phyloP scores from a whole-genome alignment of 257 asterid genomes.

The Nicotiana knightiana region DNA sequence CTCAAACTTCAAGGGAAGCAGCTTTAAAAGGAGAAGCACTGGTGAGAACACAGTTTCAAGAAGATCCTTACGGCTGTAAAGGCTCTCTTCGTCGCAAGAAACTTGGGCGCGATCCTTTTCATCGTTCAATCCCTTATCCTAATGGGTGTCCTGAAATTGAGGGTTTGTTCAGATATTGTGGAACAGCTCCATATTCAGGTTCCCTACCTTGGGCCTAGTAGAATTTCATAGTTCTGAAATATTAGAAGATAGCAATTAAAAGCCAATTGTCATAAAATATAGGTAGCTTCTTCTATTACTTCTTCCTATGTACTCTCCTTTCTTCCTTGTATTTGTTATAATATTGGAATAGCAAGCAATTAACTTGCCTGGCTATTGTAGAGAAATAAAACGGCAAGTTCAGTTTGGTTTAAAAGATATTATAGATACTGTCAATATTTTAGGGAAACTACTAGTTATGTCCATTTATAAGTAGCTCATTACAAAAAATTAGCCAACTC shows the following conservation, averaged over 20 bases:
- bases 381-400: neutral
- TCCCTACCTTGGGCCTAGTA: conserved; percentile 64
- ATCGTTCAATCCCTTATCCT: conserved; percentile 87
- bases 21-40: conserved; percentile 85
- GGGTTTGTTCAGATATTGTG: conserved; percentile 76
- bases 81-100: conserved; percentile 71
- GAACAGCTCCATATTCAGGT: conserved; percentile 60
- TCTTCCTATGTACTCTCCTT: neutral
- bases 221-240: neutral
- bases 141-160: conserved; percentile 88
- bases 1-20: conserved; percentile 65
- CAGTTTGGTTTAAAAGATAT: neutral
- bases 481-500: too few relatives aligned
- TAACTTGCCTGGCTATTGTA: neutral
- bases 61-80: conserved; percentile 81
- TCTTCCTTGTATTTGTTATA: neutral
- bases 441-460: too few relatives aligned
- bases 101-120: conserved; percentile 83
- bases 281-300: neutral
- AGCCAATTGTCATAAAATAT: neutral
- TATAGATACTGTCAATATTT: neutral
- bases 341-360: neutral
- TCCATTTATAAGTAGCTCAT: too few relatives aligned
- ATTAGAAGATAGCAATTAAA: neutral
- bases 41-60: conserved; percentile 68